Conservation (phyloP, 331 rosid genomes). For the Prunus yedoensis region DNA sequence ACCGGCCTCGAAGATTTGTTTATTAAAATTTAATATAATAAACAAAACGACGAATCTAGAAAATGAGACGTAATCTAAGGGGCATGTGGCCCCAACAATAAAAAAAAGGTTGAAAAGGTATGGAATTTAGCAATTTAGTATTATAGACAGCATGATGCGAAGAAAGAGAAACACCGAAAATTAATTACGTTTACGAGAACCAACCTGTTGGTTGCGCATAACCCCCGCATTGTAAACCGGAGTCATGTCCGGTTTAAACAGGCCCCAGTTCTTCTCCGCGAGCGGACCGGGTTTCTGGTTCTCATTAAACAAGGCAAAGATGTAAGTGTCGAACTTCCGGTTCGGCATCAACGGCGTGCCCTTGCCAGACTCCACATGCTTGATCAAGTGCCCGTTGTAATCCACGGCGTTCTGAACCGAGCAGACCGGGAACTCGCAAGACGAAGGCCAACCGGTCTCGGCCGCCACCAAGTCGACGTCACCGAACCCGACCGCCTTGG, state of each 20-base stretch:
- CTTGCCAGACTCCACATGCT: conserved; percentile 48
- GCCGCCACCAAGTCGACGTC: conserved; percentile 58
- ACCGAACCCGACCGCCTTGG: conserved; percentile 56
- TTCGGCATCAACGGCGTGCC: conserved; percentile 96
- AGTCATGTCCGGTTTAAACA: conserved; percentile 69
- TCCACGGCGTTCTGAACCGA: conserved; percentile 51
- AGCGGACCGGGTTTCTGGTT: conserved; percentile 83
- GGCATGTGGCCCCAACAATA: too few relatives aligned
- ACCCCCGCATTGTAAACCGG: conserved; percentile 70
- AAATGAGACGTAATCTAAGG: not conserved
- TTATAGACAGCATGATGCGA: too few relatives aligned
- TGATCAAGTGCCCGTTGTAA: conserved; percentile 45
- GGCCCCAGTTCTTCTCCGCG: conserved; percentile 84
- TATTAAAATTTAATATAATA: not conserved
- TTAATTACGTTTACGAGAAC: not conserved
- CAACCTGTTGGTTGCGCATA: conserved; percentile 49
- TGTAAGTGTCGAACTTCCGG: conserved; percentile 58
- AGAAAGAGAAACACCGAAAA: too few relatives aligned
- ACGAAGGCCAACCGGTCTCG: conserved; percentile 92
- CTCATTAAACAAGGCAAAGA: conserved; percentile 77
- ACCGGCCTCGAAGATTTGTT: too few relatives aligned
- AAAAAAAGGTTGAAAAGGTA: too few relatives aligned
- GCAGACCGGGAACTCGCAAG: conserved; percentile 73
- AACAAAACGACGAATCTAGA: not conserved
- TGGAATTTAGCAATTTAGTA: too few relatives aligned